Conservation (phyloP, 768 basidiomycete species). For the Mycena kentingensis region DNA sequence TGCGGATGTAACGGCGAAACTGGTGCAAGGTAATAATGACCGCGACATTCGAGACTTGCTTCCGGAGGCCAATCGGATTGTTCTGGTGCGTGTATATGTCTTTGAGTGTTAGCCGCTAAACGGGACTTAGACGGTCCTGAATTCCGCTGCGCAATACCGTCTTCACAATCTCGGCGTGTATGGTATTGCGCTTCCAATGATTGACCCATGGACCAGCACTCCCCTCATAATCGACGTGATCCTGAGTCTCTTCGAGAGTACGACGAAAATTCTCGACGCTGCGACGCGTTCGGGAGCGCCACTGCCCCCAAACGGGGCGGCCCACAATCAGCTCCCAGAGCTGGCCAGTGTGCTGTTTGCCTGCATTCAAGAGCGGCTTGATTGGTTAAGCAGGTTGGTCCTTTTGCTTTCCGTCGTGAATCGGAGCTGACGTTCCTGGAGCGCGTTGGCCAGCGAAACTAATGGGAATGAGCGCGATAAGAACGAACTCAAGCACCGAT, state of each 20-base stretch:
- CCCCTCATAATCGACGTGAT: constrained; percentile 67
- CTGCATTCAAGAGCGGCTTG: constrained; percentile 66
- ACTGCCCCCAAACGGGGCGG: constrained; percentile 35
- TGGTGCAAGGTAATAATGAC: constrained; percentile 45
- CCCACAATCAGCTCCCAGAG: constrained; percentile 60
- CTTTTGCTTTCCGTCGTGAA: not conserved
- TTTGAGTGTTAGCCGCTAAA: not conserved
- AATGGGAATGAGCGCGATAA: constrained; percentile 55
- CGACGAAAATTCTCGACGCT: constrained; percentile 51
- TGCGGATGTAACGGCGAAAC: constrained; percentile 46
- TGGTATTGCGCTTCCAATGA: constrained; percentile 70
- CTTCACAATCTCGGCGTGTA: constrained; percentile 73
- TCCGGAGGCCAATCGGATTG: constrained; percentile 67
- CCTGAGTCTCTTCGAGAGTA: constrained; percentile 69
- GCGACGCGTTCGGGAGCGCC: constrained; percentile 31
- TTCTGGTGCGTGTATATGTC: constrained; percentile 54
- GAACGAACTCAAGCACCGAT: constrained; percentile 64
- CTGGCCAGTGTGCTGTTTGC: constrained; percentile 65
- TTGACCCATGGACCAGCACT: constrained; percentile 83
- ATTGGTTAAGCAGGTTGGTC: constrained; percentile 63
- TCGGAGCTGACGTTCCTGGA: constrained; percentile 27
- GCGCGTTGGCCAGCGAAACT: constrained; percentile 48
- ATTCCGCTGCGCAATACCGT: constrained; percentile 75
- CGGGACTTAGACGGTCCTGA: constrained; percentile 60
- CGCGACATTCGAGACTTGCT: constrained; percentile 49